phyloP scores from a whole-genome alignment of 768 basidiomycete genomes.

The Sarcodon sp. region DNA sequence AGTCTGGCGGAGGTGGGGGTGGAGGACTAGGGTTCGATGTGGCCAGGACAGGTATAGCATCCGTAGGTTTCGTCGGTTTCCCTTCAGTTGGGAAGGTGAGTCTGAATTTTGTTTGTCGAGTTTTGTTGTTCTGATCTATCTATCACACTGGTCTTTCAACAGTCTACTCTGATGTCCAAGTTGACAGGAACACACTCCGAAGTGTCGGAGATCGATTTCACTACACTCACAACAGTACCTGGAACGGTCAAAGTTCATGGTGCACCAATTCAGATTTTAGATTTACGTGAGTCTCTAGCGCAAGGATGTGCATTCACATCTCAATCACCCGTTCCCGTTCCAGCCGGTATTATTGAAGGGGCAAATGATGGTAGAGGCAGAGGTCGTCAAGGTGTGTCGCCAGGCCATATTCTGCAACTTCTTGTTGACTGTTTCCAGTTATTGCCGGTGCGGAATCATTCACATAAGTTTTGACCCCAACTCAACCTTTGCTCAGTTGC shows the following conservation, averaged over 20 bases:
- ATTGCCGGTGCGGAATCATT: neutral
- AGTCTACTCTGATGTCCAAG: conserved; percentile 94
- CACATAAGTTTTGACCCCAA: neutral
- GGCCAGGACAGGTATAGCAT: conserved; percentile 93
- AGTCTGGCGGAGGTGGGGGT: conserved; percentile 71
- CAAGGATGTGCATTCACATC: conserved; percentile 1
- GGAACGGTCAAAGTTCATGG: conserved; percentile 93
- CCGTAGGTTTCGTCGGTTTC: conserved; percentile 87
- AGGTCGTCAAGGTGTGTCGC: conserved; percentile 75
- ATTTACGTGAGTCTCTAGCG: conserved; percentile 53
- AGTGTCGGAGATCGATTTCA: conserved; percentile 94
- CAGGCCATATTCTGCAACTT: neutral
- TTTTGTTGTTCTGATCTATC: neutral
- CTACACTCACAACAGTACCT: conserved; percentile 89
- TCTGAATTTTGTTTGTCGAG: neutral
- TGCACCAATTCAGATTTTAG: conserved; percentile 90
- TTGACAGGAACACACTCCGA: conserved; percentile 95
- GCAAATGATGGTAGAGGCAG: conserved; percentile 93
- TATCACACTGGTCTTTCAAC: conserved; percentile 3
- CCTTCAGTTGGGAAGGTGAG: conserved; percentile 89
- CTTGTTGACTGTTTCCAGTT: conserved; percentile 1
- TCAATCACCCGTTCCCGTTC: conserved; percentile 10
- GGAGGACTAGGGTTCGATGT: conserved; percentile 95
- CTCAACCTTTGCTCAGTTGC: conserved; percentile 47
- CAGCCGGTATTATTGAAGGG: conserved; percentile 96